Evolutionary conservation across 163 green algal genomes (phyloP).

Genomic region (Prototheca wickerhamii): DNA sequence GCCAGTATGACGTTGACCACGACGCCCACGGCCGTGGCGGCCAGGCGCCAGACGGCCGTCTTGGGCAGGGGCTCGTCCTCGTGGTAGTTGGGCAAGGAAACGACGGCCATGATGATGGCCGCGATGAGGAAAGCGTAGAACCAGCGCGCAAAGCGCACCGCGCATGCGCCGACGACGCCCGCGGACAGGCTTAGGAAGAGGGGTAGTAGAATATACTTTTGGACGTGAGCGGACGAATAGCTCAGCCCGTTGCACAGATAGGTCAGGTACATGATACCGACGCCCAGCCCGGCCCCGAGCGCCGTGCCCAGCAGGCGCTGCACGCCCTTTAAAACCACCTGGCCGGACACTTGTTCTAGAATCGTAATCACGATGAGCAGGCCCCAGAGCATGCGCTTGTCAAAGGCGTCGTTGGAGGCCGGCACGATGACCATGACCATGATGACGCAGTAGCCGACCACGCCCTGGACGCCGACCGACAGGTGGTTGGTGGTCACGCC

Average conservation of each 20-base stretch:
- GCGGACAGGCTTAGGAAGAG: too few species aligned
- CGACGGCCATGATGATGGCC: neutral
- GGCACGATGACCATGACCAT: constrained; percentile 6
- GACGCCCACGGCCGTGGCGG: constrained; percentile 4
- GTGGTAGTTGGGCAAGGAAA: constrained; percentile 1
- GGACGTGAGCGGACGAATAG: neutral
- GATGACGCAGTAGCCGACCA: neutral
- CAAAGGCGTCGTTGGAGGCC: constrained; percentile 1
- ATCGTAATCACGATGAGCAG: constrained; percentile 13
- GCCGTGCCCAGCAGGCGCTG: constrained; percentile 14
- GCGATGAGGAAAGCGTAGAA: constrained; percentile 17
- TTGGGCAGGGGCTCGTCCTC: neutral
- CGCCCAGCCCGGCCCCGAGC: neutral
- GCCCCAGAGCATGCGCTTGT: constrained; percentile 2
- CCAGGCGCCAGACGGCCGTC: constrained; percentile 14
- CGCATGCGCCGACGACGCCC: too few species aligned
- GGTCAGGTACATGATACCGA: constrained; percentile 11
- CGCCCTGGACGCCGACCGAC: neutral
- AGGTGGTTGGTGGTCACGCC: neutral
- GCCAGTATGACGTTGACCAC: constrained; percentile 5
- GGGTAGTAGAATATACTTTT: too few species aligned
- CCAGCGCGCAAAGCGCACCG: too few species aligned
- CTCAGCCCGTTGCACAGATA: constrained; percentile 18
- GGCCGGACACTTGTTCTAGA: constrained; percentile 14
- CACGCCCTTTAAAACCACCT: constrained; percentile 8